Percentiles rank a stretch among this genome's conserved stretches.
phyloP scores from a whole-genome alignment of 768 basidiomycete species.

The Lepiota brunneoincarnata region DNA sequence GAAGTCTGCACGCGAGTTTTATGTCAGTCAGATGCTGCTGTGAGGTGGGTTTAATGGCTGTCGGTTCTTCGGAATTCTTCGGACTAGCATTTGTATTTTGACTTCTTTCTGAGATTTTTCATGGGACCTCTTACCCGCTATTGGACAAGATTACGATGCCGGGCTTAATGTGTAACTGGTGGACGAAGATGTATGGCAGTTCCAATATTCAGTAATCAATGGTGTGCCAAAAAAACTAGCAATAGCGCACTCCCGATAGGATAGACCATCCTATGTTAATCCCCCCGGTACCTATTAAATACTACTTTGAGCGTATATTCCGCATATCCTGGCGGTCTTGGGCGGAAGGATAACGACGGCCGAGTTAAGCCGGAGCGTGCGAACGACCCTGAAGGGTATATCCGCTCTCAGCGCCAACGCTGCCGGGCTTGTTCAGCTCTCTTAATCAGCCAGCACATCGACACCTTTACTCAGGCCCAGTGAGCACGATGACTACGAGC shows the following conservation, averaged over 20 bases:
- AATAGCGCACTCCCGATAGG: no score
- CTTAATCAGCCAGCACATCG: not conserved
- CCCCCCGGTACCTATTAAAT: no score
- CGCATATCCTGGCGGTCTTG: not conserved
- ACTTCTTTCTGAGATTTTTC: not conserved
- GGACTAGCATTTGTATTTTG: not conserved
- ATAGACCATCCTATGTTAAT: no score
- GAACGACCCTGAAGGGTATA: not conserved
- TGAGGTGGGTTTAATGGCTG: conserved; percentile 14
- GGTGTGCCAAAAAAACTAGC: no score
- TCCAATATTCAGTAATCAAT: no score
- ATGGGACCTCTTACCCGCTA: not conserved
- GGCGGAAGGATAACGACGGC: no score
- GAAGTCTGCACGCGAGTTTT: conserved; percentile 38
- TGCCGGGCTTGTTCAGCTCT: not conserved
- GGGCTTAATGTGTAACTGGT: not conserved
- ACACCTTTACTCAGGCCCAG: not conserved
- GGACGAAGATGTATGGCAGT: not conserved
- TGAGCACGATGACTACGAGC: conserved; percentile 17
- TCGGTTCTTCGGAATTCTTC: not conserved
- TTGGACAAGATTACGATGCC: not conserved
- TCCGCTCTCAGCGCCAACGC: not conserved
- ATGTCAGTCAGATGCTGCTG: conserved; percentile 29
- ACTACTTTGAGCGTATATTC: no score
- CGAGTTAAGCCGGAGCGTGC: not conserved